phyloP scores from a whole-genome alignment of 2,329 filamentous ascomycete species.

The Aspergillus persii region DNA sequence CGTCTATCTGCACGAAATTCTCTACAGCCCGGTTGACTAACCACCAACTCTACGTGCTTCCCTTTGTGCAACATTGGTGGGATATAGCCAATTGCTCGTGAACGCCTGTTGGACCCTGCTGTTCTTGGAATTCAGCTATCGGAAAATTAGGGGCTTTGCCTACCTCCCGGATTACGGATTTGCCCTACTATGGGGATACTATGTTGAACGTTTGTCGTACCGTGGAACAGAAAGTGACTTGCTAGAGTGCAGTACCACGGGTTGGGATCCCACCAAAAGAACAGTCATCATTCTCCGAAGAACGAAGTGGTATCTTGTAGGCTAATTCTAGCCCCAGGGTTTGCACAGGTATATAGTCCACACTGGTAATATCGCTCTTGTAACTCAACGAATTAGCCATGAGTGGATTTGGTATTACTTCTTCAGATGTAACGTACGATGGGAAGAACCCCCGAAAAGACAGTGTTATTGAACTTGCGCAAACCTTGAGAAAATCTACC shows the following conservation, averaged over 20 bases:
- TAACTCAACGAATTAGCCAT: too few species aligned
- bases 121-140: background rate
- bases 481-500: background rate
- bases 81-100: background rate
- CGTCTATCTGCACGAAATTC: background rate
- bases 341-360: too few species aligned
- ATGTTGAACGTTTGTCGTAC: background rate
- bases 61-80: background rate
- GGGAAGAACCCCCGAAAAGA: too few species aligned
- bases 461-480: background rate
- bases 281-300: background rate
- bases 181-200: background rate
- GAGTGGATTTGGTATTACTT: too few species aligned
- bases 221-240: background rate
- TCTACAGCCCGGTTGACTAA: background rate
- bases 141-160: too few species aligned
- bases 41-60: background rate
- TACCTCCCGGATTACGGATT: too few species aligned
- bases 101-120: background rate
- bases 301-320: too few species aligned
- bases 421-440: too few species aligned
- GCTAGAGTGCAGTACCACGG: background rate
- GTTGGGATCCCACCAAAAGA: background rate
- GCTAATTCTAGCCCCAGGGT: too few species aligned
- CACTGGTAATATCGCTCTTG: too few species aligned